phyloP scores from a whole-genome alignment of 192 early-diverging fungal genomes.

The Martensiomyces pterosporus region DNA sequence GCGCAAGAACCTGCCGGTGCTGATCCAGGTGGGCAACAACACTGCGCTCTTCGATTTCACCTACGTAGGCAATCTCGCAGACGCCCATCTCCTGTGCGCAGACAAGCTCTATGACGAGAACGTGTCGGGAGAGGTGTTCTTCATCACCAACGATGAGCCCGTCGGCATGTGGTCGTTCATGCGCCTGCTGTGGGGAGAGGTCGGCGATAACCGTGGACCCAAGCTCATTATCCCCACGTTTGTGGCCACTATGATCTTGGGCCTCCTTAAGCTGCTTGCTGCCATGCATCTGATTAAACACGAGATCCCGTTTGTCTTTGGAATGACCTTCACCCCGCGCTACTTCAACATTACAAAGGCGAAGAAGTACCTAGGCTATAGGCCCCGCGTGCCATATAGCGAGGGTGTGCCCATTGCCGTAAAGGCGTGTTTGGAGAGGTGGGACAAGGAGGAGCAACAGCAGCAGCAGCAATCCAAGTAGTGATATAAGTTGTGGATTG shows the following conservation, averaged over 20 bases:
- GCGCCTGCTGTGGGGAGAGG: constrained; percentile 61
- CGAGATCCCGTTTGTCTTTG: constrained; percentile 76
- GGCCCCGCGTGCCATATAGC: constrained; percentile 52
- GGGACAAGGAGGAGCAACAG: constrained; percentile 32
- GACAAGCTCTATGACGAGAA: constrained; percentile 63
- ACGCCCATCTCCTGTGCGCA: constrained; percentile 83
- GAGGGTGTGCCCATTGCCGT: constrained; percentile 55
- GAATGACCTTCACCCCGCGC: constrained; percentile 71
- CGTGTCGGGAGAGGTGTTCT: constrained; percentile 65
- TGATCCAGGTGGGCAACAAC: constrained; percentile 84
- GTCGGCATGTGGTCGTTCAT: constrained; percentile 89
- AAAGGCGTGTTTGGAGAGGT: constrained; percentile 40
- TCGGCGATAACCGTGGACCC: constrained; percentile 55
- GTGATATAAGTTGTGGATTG: no score
- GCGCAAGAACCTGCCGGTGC: constrained; percentile 53
- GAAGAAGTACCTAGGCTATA: constrained; percentile 63
- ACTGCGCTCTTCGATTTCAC: constrained; percentile 83
- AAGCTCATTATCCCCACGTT: constrained; percentile 58
- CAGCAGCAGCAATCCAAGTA: constrained; percentile 4
- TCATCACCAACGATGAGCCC: constrained; percentile 89
- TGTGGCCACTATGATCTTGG: constrained; percentile 63
- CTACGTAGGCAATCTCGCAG: constrained; percentile 91
- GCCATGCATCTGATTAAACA: constrained; percentile 60
- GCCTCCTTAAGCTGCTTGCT: constrained; percentile 57
- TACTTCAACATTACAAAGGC: constrained; percentile 91